These are phyloP conservation scores for Magnaporthiopsis rhizophila DNA, from an alignment of 2,329 filamentous ascomycete genomes.

Conservation along the genomic window DNA sequence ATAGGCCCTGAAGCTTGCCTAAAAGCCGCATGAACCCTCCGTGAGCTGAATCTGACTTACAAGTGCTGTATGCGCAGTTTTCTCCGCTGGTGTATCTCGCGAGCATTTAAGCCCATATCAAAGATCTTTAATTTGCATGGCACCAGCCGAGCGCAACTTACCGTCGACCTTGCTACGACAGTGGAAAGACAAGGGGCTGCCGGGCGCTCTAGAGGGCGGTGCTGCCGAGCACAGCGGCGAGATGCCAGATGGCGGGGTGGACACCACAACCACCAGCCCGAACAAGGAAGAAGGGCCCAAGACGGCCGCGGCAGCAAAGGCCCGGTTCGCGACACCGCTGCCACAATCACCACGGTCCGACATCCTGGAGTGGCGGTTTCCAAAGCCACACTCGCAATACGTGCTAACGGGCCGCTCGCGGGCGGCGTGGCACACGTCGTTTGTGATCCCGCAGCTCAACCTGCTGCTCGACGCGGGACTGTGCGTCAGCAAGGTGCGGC, in stretches of 20 bases:
- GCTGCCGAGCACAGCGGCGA: neutral
- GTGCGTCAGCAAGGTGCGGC: conserved; percentile 34
- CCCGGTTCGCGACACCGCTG: conserved; percentile 33
- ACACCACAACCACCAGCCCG: neutral
- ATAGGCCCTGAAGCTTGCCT: too few relatives aligned
- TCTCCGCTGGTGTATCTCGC: too few relatives aligned
- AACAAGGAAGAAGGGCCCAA: neutral
- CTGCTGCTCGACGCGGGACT: conserved; percentile 41
- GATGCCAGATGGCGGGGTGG: neutral
- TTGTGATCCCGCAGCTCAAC: conserved; percentile 40
- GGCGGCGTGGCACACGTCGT: conserved; percentile 44
- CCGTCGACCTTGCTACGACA: neutral
- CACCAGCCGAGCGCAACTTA: neutral
- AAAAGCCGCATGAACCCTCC: too few relatives aligned
- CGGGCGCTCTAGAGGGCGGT: neutral
- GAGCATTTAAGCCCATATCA: too few relatives aligned
- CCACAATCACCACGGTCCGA: conserved; percentile 34
- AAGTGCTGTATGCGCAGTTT: too few relatives aligned
- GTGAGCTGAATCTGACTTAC: too few relatives aligned
- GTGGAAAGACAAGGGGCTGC: neutral
- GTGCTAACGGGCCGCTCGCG: conserved; percentile 38
- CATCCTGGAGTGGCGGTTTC: conserved; percentile 38
- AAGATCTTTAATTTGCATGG: neutral
- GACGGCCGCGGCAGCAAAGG: neutral
- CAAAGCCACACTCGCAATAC: conserved; percentile 31